Evolutionary conservation across 2,329 filamentous ascomycete species (phyloP).

Genomic region (Albophoma yamanashiensis): DNA sequence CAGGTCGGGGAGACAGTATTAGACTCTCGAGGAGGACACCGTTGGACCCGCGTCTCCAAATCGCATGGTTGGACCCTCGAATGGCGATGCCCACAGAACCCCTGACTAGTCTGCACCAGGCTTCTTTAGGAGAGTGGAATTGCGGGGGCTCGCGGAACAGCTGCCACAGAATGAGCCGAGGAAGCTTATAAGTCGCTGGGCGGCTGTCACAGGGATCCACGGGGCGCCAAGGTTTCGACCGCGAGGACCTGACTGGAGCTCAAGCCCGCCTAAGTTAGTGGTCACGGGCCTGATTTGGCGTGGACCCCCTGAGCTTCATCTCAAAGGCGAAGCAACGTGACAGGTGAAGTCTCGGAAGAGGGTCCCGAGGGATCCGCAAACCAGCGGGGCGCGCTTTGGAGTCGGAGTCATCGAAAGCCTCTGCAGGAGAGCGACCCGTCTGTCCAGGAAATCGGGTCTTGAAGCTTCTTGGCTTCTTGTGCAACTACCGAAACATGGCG

Average conservation of each 20-base stretch:
- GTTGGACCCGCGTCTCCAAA: background rate
- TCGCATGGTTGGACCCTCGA: background rate
- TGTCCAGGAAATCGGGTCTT: too few relatives aligned
- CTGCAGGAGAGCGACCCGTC: background rate
- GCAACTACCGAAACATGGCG: background rate
- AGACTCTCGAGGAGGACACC: background rate
- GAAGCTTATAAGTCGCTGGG: background rate
- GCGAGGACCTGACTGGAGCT: background rate
- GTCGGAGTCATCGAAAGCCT: background rate
- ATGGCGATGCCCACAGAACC: slow-evolving; percentile 1
- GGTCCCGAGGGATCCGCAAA: background rate
- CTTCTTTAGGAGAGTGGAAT: background rate
- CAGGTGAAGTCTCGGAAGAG: background rate
- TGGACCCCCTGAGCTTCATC: background rate
- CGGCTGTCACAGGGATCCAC: background rate
- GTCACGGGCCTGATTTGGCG: background rate
- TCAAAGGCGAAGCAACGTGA: background rate
- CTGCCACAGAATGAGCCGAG: background rate
- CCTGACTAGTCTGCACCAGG: slow-evolving; percentile 1
- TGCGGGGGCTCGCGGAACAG: background rate
- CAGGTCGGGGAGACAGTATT: background rate
- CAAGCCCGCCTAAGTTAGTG: background rate
- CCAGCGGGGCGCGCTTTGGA: background rate
- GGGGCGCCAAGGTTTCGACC: background rate
- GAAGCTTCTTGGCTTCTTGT: background rate